Evolutionary conservation across 2,329 filamentous ascomycete species (phyloP).

Genomic region (Trichoderma sp.): DNA sequence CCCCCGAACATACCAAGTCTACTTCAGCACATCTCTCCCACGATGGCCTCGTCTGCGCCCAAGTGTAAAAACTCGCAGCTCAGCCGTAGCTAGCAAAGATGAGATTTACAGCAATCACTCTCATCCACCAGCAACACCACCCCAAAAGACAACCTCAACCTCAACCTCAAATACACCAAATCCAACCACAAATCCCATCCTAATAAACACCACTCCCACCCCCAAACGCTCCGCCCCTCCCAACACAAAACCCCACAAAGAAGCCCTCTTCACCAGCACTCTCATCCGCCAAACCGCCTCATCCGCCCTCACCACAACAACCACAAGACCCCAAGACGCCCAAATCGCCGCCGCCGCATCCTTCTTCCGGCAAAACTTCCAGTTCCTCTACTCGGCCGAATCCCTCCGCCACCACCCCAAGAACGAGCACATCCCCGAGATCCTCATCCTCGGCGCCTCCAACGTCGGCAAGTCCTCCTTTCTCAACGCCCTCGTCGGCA

Average conservation of each 20-base stretch:
- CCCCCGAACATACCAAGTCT: neutral
- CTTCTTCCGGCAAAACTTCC: slow-evolving; percentile 38
- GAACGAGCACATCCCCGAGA: slow-evolving; percentile 58
- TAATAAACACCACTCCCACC: neutral
- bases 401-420: slow-evolving; percentile 50
- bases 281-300: slow-evolving; percentile 26
- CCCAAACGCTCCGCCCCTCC: slow-evolving; percentile 22
- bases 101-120: neutral
- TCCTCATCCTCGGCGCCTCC: slow-evolving; percentile 81
- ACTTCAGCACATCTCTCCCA: slow-evolving; percentile 1
- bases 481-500: slow-evolving; percentile 75
- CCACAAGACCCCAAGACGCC: slow-evolving; percentile 29
- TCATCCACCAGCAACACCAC: neutral
- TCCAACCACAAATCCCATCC: neutral
- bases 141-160: too few relatives aligned
- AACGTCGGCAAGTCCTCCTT: slow-evolving; percentile 90
- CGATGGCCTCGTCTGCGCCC: slow-evolving; percentile 18
- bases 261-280: slow-evolving; percentile 27
- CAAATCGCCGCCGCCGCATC: slow-evolving; percentile 34
- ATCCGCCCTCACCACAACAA: slow-evolving; percentile 24
- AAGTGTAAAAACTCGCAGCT: neutral
- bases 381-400: slow-evolving; percentile 54
- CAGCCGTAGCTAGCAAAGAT: neutral
- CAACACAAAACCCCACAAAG: slow-evolving; percentile 22
- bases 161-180: neutral